phyloP scores from a whole-genome alignment of 1,284 basidiomycete species.

The Leccinum pachyderme region DNA sequence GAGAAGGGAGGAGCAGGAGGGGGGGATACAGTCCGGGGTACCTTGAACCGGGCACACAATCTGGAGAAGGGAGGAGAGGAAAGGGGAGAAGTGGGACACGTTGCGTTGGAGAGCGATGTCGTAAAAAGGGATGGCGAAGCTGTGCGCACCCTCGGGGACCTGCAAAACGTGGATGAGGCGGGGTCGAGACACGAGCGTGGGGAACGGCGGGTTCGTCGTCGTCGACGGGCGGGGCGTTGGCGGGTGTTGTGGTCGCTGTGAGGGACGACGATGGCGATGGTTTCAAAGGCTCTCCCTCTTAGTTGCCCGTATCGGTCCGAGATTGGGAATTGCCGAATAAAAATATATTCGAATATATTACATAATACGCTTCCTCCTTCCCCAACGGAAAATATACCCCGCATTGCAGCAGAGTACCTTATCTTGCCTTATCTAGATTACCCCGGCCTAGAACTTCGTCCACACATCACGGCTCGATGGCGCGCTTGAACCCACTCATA shows the following conservation, averaged over 20 bases:
- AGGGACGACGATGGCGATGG: conserved; percentile 12
- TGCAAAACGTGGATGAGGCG: conserved; percentile 24
- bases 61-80: conserved; percentile 9
- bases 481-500: conserved; percentile 6
- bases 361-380: conserved; percentile 10
- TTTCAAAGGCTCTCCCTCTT: conserved; percentile 11
- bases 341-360: conserved; percentile 9
- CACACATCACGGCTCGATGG: conserved; percentile 4
- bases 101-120: conserved; percentile 24
- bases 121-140: conserved; percentile 27
- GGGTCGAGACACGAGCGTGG: conserved; percentile 29
- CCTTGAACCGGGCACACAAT: conserved; percentile 17
- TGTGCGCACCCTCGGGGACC: conserved; percentile 25
- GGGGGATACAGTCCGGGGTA: conserved; percentile 32
- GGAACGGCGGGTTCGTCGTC: conserved; percentile 12
- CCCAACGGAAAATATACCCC: conserved; percentile 18
- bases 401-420: conserved; percentile 20
- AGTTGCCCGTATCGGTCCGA: conserved; percentile 29
- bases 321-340: conserved; percentile 20
- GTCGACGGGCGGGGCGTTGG: conserved; percentile 3
- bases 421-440: conserved; percentile 29
- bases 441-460: conserved; percentile 23
- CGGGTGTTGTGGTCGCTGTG: conserved; percentile 1
- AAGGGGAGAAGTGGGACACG: conserved; percentile 20
- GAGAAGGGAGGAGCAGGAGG: conserved; percentile 12